phyloP scores from a whole-genome alignment of 441 rosid species.

The Populus hybrid region DNA sequence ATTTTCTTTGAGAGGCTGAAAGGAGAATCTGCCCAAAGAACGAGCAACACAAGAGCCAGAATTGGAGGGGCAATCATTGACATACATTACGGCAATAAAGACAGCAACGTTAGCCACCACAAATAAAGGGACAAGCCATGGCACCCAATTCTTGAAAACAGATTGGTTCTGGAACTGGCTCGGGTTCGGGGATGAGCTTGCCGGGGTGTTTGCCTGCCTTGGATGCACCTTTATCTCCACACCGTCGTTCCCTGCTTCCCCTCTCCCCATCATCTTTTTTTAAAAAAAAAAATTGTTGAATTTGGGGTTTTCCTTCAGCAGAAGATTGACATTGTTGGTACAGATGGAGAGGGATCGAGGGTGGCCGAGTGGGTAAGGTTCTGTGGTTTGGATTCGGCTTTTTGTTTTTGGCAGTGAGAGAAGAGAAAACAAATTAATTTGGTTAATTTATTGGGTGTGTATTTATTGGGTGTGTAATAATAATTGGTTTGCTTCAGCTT shows the following conservation, averaged over 20 bases:
- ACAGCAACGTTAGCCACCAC: slow-evolving; percentile 53
- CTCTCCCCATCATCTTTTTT: neutral
- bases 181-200: slow-evolving; percentile 1
- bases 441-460: neutral
- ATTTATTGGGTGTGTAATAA: neutral
- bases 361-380: neutral
- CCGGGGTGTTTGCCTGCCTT: neutral
- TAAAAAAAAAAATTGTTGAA: neutral
- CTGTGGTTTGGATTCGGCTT: neutral
- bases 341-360: neutral
- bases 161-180: slow-evolving; percentile 32
- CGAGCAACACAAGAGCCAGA: slow-evolving; percentile 41
- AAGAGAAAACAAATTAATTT: neutral
- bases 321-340: neutral
- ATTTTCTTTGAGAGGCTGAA: slow-evolving; percentile 76
- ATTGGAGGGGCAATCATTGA: slow-evolving; percentile 71
- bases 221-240: slow-evolving; percentile 18
- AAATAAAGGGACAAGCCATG: slow-evolving; percentile 78
- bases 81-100: slow-evolving; percentile 58
- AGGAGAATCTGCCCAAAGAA: slow-evolving; percentile 77
- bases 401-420: neutral
- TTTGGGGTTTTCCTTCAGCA: neutral
- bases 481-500: neutral
- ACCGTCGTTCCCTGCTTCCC: neutral
- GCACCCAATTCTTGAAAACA: slow-evolving; percentile 52